Evolutionary conservation across 129 eudicot species (phyloP), one percentile per base, ranked within the genome.

Genomic region (Escallonia herrerae): DNA sequence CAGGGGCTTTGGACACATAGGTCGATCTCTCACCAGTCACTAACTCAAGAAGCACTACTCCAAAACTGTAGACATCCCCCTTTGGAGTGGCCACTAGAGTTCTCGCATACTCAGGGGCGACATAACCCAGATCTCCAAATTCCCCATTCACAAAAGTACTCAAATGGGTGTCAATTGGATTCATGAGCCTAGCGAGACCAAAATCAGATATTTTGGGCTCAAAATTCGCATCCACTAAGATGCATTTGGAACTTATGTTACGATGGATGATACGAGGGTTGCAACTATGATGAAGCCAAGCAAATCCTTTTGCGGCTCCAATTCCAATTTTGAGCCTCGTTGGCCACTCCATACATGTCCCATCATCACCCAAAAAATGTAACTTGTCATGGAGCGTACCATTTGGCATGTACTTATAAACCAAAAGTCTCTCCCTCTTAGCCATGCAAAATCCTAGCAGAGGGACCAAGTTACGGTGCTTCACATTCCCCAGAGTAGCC

Each of bases 131-230:
- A 52, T 91, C 96, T 53, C 97, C 97, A 6, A 77, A 77, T 15
- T 72, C 73, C 10, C 74, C 73, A 39, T 66, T 77, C 52, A 53
- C 61, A 9, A 65, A 72, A 6, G 70, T 60, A 44, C 73, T 66
- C 66, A 60, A 13, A 56, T 76, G 15, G 10, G 96, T 85, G 60
- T 91, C 95, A 33, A 87, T 72, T 1, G 96, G 96, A 56, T 85
- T 87, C 96, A 91, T 87, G 64, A 87, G 91, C 75, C 97, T 73
- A 1, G 91, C 96, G 0, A 91, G 96, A 22, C 97, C 97, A 65
- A 91, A 91, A 71, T 87, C 97, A 7, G 95, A 85, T 77, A 91
- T 91, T 62, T 74, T 81, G 14, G 97, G 85, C 44, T 87, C 96
- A 22, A 71, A 81, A 64, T 84, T 47, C 3, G 58, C 78, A 47